Evolutionary conservation across 2,329 filamentous ascomycete genomes (phyloP), one percentile per base, ranked within the genome.

Genomic region (Aulographum hederae): DNA sequence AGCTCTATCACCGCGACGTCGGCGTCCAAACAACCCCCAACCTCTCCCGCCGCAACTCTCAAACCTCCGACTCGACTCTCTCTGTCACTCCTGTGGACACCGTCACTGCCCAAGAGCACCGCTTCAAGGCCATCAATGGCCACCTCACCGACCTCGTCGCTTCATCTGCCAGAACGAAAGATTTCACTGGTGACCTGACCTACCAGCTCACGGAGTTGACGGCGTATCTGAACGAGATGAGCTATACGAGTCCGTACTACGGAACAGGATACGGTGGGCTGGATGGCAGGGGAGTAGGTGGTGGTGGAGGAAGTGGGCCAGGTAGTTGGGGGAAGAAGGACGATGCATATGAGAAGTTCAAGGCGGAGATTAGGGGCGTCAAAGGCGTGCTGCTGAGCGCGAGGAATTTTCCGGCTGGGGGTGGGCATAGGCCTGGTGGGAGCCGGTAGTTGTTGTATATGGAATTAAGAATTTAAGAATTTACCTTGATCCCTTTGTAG

Each of bases 1-100:
- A 86, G 51, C 67, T 85, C 38, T 89, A 81, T 53, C 78, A 85
- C 50, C 70, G 78, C 28, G 80, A 89, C 46, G 67, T 81, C 37
- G 78, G 78, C 39, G 78, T 79, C 1, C 80, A 89, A 51, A 89
- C 80, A 0, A 73, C 70, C 0, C 61, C 61, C 2, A 56, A 56
- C 0, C 49, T 60, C 3, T 61, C 61, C 3, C 55, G 58, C 4
- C 42, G 51, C 16, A 41, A 48, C 3, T 50, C 48, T 18, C 13
- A 39, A 18, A 34, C 45, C 1, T 39, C 45, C 5, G 38, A 43
- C 4, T 32, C 43, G 4, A 25, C 37, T 3, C 41, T 47, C 18
- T 37, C 40, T 11, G 47, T 51, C 36, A 30, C 42, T 34, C 44
- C 52, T 8, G 44, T 23, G 20, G 28, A 43, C 26, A 15, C 34